Evolutionary conservation across 2,329 filamentous ascomycete genomes (phyloP), one percentile per base, ranked within the genome.

Genomic region (Pseudogymnoascus sp.): DNA sequence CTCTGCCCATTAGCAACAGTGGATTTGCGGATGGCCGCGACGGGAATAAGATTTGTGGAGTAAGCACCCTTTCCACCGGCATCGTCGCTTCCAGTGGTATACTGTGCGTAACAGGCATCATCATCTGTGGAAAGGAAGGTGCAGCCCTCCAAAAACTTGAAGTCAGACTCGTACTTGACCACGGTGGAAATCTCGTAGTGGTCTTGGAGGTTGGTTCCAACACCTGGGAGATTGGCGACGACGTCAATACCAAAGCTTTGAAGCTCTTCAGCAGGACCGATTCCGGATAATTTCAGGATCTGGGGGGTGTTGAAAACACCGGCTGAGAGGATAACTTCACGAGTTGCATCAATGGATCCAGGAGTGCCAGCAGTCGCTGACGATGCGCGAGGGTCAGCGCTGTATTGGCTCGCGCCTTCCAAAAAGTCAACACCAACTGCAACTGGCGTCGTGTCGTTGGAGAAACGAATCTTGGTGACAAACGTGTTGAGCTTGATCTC

Each of bases 191-290:
- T 74, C 67, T 79, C 79, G 68, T 80, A 80, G 63, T 79, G 79
- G 68, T 86, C 81, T 67, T 80, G 76, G 1, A 85, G 73, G 70
- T 86, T 85, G 34, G 74, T 77, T 41, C 84, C 85, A n/a, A 88
- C 83, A 20, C 61, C 61, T 0, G 83, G 83, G 1, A 84, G 75
- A 67, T 87, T 76, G 3, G 73, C 71, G 35, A 84, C 65, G 4
- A 84, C 74, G 2, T 74, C 70, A 62, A 86, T 84, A 30, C 73
- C 70, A 65, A 79, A 65, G 22, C 65, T 63, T 25, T 66, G 32
- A 4, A 77, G 71, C 66, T 76, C 73, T 2, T 63, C 68, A 9
- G 65, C 67, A 12, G 73, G 72, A 1, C 77, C 76, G 54, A 78
- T 67, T 28, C 76, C 77, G 32, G 72, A 75, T 9, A 77, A 71